Evolutionary conservation across 345 rosid genomes (phyloP).

Genomic region (Lenwebbia sp.): DNA sequence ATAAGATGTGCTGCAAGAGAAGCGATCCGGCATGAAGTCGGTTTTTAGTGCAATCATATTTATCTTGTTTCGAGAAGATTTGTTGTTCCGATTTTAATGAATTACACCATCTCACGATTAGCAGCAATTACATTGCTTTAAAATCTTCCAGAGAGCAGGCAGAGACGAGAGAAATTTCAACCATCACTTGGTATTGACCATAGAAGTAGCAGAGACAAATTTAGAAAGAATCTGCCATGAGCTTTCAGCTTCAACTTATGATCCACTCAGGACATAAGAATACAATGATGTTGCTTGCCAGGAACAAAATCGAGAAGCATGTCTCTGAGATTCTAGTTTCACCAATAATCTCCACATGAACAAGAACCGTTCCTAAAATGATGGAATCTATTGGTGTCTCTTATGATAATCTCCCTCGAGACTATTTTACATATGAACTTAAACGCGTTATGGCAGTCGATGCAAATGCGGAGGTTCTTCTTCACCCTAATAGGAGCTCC

Average conservation of each 20-base stretch:
- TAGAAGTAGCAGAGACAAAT: not conserved
- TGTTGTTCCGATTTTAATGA: not conserved
- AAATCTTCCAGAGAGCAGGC: not conserved
- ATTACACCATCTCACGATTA: not conserved
- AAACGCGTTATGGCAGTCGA: slow-evolving; percentile 41
- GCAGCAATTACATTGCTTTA: not conserved
- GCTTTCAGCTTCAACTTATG: not conserved
- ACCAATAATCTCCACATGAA: slow-evolving; percentile 68
- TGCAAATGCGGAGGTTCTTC: slow-evolving; percentile 55
- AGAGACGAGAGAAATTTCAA: not conserved
- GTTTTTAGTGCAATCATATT: not conserved
- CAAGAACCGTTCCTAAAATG: slow-evolving; percentile 54
- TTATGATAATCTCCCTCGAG: slow-evolving; percentile 48
- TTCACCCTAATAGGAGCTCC: slow-evolving; percentile 53
- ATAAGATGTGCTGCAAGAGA: not conserved
- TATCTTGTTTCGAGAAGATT: not conserved
- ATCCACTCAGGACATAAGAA: not conserved
- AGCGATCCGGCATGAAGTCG: not conserved
- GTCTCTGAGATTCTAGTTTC: not conserved
- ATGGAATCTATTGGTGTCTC: slow-evolving; percentile 55
- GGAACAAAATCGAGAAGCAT: not conserved
- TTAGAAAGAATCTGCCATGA: not conserved
- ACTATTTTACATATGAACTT: slow-evolving; percentile 41
- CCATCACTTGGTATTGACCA: not conserved
- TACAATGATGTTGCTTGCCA: not conserved